Base-by-base conservation (phyloP, 2,329 filamentous ascomycete species). In the Colletotrichum tamarilloi region DNA sequence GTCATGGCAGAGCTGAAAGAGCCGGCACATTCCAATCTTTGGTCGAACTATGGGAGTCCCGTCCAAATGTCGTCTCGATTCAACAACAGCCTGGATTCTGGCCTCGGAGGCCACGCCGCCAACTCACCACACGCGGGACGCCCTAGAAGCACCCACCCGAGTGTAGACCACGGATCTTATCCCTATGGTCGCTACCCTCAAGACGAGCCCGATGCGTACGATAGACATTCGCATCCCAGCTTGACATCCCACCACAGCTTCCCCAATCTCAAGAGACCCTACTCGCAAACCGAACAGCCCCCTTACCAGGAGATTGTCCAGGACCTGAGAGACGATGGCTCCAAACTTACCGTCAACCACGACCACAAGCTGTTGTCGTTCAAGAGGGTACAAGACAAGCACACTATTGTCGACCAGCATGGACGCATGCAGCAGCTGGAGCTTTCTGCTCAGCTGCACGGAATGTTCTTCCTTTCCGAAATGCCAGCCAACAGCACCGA, bases 381-480 rank as follows among this genome's bases (percentile, higher is more conserved):
- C 80, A 87, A 88, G 77, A 86, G 86, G 69, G 83, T 85, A 9
- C 87, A 87, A 76, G 89, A 91, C 79, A 91, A 91, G 83, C 84
- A 88, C 81, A 90, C 89, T 53, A 86, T 91, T 62, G 85, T 91
- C 72, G 89, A 91, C 78, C 85, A 87, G 75, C 88, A 90, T 79
- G 89, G 89, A 56, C 87, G 87, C 56, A 87, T 91, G 76, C 89
- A 90, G 79, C 87, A 90, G 76, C 85, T 91, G n/a, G 89, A 91
- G 76, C 82, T 91, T 49, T 88, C 89, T 8, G 93, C 94, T 19
- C 93, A 96, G 83, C 90, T 96, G 35, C 93, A 95, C 80, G 94
- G 94, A 85, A 95, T 96, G 93, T 96, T 96, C 85, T 96, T 96
- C 81, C 86, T 96, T 38, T 95, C 94, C 35, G 94, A 96, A 80